Base-by-base conservation (phyloP, 164 flowering plant species). In the Annona squamosa region DNA sequence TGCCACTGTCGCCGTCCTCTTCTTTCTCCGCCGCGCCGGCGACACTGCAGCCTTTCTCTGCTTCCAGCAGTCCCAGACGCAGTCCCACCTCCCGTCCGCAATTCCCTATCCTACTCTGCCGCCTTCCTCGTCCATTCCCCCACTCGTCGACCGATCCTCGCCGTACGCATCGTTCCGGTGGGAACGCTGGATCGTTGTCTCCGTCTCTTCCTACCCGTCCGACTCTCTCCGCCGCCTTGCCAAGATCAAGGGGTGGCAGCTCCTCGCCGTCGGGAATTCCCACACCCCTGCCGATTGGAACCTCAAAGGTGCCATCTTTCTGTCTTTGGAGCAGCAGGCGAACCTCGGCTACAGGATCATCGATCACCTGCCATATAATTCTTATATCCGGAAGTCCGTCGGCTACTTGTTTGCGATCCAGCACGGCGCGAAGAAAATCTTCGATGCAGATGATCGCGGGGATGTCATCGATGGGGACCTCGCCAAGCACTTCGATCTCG, bases 391-490 rank as follows among this genome's bases (percentile, higher is more conserved):
- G 79, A 96, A 96, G 76, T 84, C 70, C 65, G 90, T 89, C 69
- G 99, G 99, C 41, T 96, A 93, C 74, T 83, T 96, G 75, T 96
- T 88, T 73, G 99, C 99, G 5, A 91, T 96, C 68, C 99, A 96
- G 68, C 98, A 96, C 65, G 99, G 99, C 13, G 99, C 98, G 1
- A 89, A 88, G 78, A 93, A 85, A 84, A 90, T 96, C 76, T 93
- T 86, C 61, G 99, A 96, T 68, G 90, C 90, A 3, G 98, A 96
- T 81, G 93, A 89, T 81, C 85, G 98, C 0, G 97, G 90, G 1
- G 91, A 93, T 43, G 90, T 96, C 43, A 89, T 96, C 19, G 95
- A 83, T 74, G 84, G 81, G 59, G 97, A 93, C 86, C 79, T 96
- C 5, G 90, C 91, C 18, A 93, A 86, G 70, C 97, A 96, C 86